phyloP scores from a whole-genome alignment of 2,329 filamentous ascomycete species.

The Penicillium psychrosexuale region DNA sequence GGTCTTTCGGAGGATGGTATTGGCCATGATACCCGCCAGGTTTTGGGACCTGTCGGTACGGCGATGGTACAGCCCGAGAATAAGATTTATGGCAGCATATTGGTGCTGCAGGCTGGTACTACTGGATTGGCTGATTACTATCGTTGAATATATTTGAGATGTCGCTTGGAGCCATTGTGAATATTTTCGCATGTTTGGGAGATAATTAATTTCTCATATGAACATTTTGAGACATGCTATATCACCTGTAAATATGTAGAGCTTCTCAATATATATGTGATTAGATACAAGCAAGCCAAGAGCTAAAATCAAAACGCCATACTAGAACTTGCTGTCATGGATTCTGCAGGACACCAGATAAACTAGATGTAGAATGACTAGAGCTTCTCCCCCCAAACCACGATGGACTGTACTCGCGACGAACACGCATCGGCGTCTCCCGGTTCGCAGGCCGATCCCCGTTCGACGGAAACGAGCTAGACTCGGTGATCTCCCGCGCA shows the following conservation, averaged over 20 bases:
- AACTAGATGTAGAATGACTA: not conserved
- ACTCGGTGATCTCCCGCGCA: conserved; percentile 11
- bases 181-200: not conserved
- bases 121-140: conserved; percentile 4
- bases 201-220: not conserved
- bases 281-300: too few species aligned
- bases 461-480: conserved; percentile 9
- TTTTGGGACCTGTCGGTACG: conserved; percentile 36
- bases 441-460: not conserved
- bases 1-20: conserved; percentile 37
- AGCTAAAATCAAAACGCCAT: too few species aligned
- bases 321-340: not conserved
- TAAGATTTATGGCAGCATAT: conserved; percentile 62
- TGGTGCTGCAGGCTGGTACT: conserved; percentile 64
- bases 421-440: not conserved
- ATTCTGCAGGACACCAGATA: not conserved
- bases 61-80: conserved; percentile 54
- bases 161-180: not conserved
- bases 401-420: conserved; percentile 9
- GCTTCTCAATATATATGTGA: not conserved
- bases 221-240: not conserved
- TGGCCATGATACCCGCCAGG: conserved; percentile 29
- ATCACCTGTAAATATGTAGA: not conserved
- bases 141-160: not conserved
- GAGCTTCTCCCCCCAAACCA: conserved; percentile 8